Base-by-base conservation (phyloP, 805 yeast species). In the Schwanniomyces yamadae region DNA sequence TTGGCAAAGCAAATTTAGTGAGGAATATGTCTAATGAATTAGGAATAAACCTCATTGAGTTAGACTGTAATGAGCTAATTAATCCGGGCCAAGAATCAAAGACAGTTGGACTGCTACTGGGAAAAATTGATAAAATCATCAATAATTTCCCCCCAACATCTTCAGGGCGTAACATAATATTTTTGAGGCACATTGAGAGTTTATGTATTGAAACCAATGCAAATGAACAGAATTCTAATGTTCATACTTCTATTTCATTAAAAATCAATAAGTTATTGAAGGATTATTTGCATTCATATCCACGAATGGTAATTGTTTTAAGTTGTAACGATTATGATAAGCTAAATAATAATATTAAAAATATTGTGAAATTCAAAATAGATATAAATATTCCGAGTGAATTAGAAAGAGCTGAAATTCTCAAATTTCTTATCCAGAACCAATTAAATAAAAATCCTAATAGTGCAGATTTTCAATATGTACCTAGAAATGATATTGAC, bases 341-440 rank as follows among this genome's bases (percentile, higher is more conserved):
- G 34, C 55, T 91, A 10, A 77, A 86, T 17, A 84, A 79, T 33
- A 69, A 73, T 14, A 58, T 89, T 2, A 72, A 95, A 45, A 75
- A 84, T 32, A 67, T 73, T 28, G 71, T 89, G 49, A 84, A 81
- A 51, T 90, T 89, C 59, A 95, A 87, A 51, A 65, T 90, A 13
- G 77, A 75, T 12, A 69, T 91, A 7, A 72, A 77, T 3, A 95
- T 89, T 1, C 96, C 98, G 0, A 67, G 72, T 14, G 97, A 91
- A 53, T 38, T 47, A 1, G 97, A 93, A 59, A 73, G 99, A 50
- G 55, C 48, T 19, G 63, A 63, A 17, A 82, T 91, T 3, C 81
- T 90, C 54, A 52, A 65, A 32, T 73, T 73, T 56, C 62, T 83
- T 26, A 54, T 68, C 2, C 38, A 49, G 0, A 42, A 51, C 15